Evolutionary conservation across 257 asterid species (phyloP).

Genomic region (Nicotiana attenuata): DNA sequence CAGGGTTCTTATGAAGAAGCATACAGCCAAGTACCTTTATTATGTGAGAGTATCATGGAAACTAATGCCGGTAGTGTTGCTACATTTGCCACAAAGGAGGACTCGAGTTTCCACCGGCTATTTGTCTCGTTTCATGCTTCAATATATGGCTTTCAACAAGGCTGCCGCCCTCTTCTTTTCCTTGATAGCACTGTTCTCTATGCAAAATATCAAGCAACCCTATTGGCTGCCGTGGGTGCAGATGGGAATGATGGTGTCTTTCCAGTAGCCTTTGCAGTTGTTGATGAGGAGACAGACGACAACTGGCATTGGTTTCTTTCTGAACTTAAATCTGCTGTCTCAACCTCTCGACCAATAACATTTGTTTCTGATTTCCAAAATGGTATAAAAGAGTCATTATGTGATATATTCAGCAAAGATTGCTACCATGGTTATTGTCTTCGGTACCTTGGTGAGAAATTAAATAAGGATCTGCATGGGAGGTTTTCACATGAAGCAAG

Average conservation of each 20-base stretch:
- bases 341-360: constrained; percentile 49
- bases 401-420: constrained; percentile 67
- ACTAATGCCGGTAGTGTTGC: constrained; percentile 93
- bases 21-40: constrained; percentile 73
- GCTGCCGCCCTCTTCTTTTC: constrained; percentile 90
- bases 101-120: constrained; percentile 79
- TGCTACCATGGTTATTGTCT: constrained; percentile 89
- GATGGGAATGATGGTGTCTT: constrained; percentile 92
- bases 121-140: constrained; percentile 90
- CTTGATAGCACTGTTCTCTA: constrained; percentile 90
- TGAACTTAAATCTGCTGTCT: no score
- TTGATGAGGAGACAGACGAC: constrained; percentile 86
- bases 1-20: constrained; percentile 97
- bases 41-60: constrained; percentile 85
- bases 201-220: constrained; percentile 89
- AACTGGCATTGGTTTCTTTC: constrained; percentile 94
- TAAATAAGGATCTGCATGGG: constrained; percentile 82
- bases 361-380: constrained; percentile 89
- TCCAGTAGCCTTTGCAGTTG: constrained; percentile 93
- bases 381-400: constrained; percentile 68
- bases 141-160: constrained; percentile 68
- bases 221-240: constrained; percentile 84
- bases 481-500: constrained; percentile 98
- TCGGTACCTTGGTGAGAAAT: constrained; percentile 85
- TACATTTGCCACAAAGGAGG: constrained; percentile 78